Evolutionary conservation across 2,329 filamentous ascomycete genomes (phyloP), one percentile per base, ranked within the genome.

Genomic region (Akanthomyces dipterigenus): DNA sequence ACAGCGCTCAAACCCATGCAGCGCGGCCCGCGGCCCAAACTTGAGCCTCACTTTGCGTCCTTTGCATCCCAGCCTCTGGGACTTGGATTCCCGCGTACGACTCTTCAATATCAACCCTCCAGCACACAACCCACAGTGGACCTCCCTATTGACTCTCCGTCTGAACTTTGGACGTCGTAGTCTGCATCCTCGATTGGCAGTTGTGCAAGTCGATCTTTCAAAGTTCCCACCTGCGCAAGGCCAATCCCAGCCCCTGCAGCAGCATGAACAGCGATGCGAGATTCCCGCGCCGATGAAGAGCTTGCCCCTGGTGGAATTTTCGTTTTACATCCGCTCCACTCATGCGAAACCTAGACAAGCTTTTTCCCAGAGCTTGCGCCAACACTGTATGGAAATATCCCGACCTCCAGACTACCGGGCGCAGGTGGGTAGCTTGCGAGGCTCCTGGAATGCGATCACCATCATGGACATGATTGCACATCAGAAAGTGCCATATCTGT

Each of bases 371-470:
- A 22, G 14, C 40, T 48, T 9, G 42, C 14, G 8, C 40, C 26
- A 16, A 9, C n/a, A 22, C n/a, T n/a, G 26, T 26, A 31, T 8
- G 5, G 36, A 48, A 22, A 38, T 48, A 34, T 48, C 9, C 42
- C 18, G 54, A n/a, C 16, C 14, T 11, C 22, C n/a, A 56, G 54
- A 38, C 12, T 31, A 26, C 26, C 28, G 20, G 20, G 7, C 28
- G 7, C 5, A 8, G 7, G 43, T 40, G 16, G 22, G 43, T 40
- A 40, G n/a, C 9, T 26, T 12, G 18, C 14, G 31, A n/a, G 28
- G 31, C 22, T 40, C 43, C 20, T 49, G 55, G 55, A 57, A 57
- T 57, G 55, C 28, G 55, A 57, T 49, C 55, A 57, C n/a, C 55
- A 57, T 57, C 55, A 57, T 48, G 28, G 55, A 40, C 31, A 40